phyloP scores from a whole-genome alignment of 176 grass and related monocot genomes.

The Urochloa ruziziensis region DNA sequence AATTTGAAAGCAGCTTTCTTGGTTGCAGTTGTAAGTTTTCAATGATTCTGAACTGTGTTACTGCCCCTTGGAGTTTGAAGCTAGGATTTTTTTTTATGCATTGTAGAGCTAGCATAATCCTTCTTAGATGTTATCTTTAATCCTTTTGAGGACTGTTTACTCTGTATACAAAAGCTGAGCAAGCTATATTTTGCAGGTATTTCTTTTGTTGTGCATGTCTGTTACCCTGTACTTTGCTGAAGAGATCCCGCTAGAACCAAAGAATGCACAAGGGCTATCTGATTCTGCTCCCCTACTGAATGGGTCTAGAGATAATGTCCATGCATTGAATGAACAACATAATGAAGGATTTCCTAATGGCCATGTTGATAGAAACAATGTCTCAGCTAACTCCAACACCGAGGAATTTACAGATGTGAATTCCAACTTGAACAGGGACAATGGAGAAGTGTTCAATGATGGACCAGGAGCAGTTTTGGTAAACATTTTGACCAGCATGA shows the following conservation, averaged over 20 bases:
- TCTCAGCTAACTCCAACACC: constrained; percentile 28
- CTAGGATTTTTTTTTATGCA: not conserved
- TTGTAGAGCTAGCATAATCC: not conserved
- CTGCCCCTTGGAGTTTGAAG: not conserved
- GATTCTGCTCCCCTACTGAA: constrained; percentile 91
- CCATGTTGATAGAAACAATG: constrained; percentile 30
- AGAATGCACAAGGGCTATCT: constrained; percentile 43
- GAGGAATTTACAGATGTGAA: constrained; percentile 37
- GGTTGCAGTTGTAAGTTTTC: constrained; percentile 91
- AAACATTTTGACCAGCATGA: constrained; percentile 94
- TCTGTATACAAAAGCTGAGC: constrained; percentile 6
- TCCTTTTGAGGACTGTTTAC: not conserved
- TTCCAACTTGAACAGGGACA: constrained; percentile 37
- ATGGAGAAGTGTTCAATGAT: constrained; percentile 67
- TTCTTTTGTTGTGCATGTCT: constrained; percentile 84
- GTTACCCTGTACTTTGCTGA: constrained; percentile 97
- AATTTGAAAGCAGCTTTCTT: constrained; percentile 99
- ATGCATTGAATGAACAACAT: constrained; percentile 41
- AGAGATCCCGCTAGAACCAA: constrained; percentile 73
- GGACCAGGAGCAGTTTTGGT: constrained; percentile 91
- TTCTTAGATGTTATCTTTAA: not conserved
- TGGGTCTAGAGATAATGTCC: constrained; percentile 49
- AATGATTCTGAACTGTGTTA: not conserved
- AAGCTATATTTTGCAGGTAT: constrained; percentile 65
- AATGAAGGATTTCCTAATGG: constrained; percentile 47